Conservation (phyloP, 345 rosid species). For the Geranium rotundifolium region DNA sequence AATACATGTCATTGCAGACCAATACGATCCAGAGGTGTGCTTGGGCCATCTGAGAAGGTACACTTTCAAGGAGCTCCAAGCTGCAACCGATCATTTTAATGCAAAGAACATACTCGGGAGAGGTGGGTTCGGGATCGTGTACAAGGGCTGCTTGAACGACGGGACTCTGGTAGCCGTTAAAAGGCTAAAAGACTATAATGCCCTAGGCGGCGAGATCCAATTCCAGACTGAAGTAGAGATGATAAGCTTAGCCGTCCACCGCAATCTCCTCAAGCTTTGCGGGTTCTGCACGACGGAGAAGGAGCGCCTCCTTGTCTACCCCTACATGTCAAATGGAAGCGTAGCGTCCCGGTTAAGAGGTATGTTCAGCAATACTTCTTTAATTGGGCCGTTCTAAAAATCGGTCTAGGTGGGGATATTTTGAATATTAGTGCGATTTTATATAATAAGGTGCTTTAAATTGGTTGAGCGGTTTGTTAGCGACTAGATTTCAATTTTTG, state of each 20-base stretch:
- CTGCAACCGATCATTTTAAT: conserved; percentile 73
- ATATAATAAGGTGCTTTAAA: too few relatives aligned
- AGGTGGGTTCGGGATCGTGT: conserved; percentile 89
- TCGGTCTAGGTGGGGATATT: too few relatives aligned
- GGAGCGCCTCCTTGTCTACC: conserved; percentile 84
- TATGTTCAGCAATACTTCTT: conserved; percentile 8
- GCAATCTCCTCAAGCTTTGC: conserved; percentile 80
- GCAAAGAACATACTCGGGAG: conserved; percentile 74
- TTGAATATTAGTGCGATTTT: too few relatives aligned
- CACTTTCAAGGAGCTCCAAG: conserved; percentile 75
- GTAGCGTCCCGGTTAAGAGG: conserved; percentile 86
- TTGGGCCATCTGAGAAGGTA: conserved; percentile 79
- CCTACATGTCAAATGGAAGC: conserved; percentile 90
- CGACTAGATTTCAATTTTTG: too few relatives aligned
- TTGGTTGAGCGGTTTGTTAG: too few relatives aligned
- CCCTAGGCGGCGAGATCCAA: conserved; percentile 81
- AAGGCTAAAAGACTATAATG: conserved; percentile 78
- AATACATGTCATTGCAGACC: conserved; percentile 37
- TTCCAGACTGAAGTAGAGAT: conserved; percentile 93
- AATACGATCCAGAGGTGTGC: conserved; percentile 70
- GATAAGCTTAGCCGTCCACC: conserved; percentile 83
- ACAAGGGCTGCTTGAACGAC: conserved; percentile 69
- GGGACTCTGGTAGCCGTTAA: conserved; percentile 79
- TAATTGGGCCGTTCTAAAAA: too few relatives aligned
- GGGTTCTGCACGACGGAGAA: conserved; percentile 83